phyloP scores from a whole-genome alignment of 495 filamentous ascomycete species.

The Lasiosphaeria miniovina region DNA sequence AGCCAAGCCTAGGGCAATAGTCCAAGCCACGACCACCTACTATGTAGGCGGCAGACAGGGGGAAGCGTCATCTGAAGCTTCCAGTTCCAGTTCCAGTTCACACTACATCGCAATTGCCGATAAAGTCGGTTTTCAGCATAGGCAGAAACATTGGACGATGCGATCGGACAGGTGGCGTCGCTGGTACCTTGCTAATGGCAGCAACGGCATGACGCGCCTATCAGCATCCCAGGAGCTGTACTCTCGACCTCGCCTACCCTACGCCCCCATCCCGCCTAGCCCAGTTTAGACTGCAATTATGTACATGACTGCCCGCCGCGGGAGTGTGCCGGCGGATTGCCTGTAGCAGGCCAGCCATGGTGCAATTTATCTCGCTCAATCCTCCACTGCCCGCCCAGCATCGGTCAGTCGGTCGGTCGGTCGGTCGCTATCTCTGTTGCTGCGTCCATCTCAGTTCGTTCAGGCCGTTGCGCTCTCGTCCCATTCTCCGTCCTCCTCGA shows the following conservation, averaged over 20 bases:
- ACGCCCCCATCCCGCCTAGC: too few species aligned
- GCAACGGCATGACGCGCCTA: slow-evolving; percentile 18
- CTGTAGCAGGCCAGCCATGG: slow-evolving; percentile 14
- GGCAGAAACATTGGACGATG: slow-evolving; percentile 22
- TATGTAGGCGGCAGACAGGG: too few species aligned
- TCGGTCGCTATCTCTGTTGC: slow-evolving; percentile 26
- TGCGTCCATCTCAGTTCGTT: too few species aligned
- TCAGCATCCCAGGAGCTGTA: slow-evolving; percentile 10
- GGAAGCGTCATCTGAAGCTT: too few species aligned
- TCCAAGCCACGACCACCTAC: too few species aligned
- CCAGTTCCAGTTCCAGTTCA: too few species aligned
- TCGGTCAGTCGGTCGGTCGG: too few species aligned
- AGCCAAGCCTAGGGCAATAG: too few species aligned
- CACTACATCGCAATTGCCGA: slow-evolving; percentile 20
- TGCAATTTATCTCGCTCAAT: slow-evolving; percentile 36
- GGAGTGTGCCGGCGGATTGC: too few species aligned
- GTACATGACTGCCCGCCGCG: too few species aligned
- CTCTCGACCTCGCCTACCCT: slow-evolving; percentile 3
- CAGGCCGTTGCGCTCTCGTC: neutral
- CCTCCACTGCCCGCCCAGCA: slow-evolving; percentile 18
- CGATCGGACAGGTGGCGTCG: neutral
- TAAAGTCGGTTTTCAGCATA: slow-evolving; percentile 20
- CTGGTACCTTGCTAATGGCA: slow-evolving; percentile 26
- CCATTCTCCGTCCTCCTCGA: neutral
- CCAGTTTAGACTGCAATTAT: too few species aligned